Evolutionary conservation across 2,329 filamentous ascomycete genomes (phyloP).

Genomic region (Sodiomyces alkalinus): DNA sequence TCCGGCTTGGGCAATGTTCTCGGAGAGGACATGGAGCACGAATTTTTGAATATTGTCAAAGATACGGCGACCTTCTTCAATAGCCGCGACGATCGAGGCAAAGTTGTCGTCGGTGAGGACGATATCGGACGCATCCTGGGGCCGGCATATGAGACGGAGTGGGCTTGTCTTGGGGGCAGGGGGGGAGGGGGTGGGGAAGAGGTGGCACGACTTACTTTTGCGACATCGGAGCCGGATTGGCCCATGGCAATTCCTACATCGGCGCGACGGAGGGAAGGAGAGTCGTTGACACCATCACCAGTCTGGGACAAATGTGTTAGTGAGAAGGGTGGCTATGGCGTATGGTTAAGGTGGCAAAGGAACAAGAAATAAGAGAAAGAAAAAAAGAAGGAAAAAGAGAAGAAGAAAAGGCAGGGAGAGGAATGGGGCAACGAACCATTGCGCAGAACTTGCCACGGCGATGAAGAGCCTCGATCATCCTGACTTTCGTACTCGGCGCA

Average conservation of each 20-base stretch:
- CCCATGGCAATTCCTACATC: slow-evolving; percentile 62
- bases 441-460: slow-evolving; percentile 49
- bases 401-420: neutral
- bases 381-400: neutral
- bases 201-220: slow-evolving; percentile 22
- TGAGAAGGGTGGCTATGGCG: neutral
- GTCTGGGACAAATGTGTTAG: slow-evolving; percentile 21
- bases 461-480: slow-evolving; percentile 61
- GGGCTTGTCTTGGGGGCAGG: too few species aligned
- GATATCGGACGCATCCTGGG: slow-evolving; percentile 43
- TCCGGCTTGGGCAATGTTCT: slow-evolving; percentile 57
- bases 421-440: slow-evolving; percentile 30
- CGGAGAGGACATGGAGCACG: slow-evolving; percentile 51
- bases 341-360: neutral
- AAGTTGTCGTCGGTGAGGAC: slow-evolving; percentile 63
- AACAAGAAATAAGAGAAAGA: too few species aligned
- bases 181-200: too few species aligned
- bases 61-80: slow-evolving; percentile 56
- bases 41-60: slow-evolving; percentile 69
- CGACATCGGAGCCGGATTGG: slow-evolving; percentile 45
- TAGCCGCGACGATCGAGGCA: slow-evolving; percentile 53
- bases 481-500: slow-evolving; percentile 54
- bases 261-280: slow-evolving; percentile 51
- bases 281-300: slow-evolving; percentile 62
- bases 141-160: neutral